phyloP scores from a whole-genome alignment of 2,329 filamentous ascomycete species.

The Colletotrichum trifolii region DNA sequence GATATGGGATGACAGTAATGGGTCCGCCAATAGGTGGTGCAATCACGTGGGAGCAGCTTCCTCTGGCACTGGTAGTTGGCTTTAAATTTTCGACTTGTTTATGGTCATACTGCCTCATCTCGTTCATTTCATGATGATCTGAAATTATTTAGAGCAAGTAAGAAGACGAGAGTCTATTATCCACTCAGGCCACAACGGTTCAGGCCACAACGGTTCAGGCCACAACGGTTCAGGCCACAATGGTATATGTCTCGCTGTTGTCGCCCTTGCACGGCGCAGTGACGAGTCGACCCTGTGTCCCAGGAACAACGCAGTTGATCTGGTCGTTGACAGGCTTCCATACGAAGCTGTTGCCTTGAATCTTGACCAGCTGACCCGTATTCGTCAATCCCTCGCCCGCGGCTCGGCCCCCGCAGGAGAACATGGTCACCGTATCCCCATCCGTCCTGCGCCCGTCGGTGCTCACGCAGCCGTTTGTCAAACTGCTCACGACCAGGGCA shows the following conservation, averaged over 20 bases:
- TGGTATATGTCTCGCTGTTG: slow-evolving; percentile 42
- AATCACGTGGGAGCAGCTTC: too few species aligned
- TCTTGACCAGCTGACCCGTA: slow-evolving; percentile 61
- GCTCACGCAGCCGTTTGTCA: slow-evolving; percentile 64
- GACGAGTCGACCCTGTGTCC: slow-evolving; percentile 45
- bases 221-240: slow-evolving; percentile 34
- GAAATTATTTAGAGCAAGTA: not conserved
- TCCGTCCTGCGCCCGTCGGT: slow-evolving; percentile 56
- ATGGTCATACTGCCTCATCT: too few species aligned
- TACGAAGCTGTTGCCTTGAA: slow-evolving; percentile 52
- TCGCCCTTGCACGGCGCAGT: slow-evolving; percentile 45
- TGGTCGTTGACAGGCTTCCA: slow-evolving; percentile 58
- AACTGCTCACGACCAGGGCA: slow-evolving; percentile 59
- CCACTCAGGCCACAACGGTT: not conserved
- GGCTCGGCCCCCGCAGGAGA: slow-evolving; percentile 64
- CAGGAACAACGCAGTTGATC: slow-evolving; percentile 57
- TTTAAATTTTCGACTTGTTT: too few species aligned
- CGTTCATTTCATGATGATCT: too few species aligned
- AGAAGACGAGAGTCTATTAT: not conserved
- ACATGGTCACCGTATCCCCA: slow-evolving; percentile 60
- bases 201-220: slow-evolving; percentile 38
- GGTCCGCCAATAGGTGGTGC: too few species aligned
- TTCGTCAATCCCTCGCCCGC: slow-evolving; percentile 60
- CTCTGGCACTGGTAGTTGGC: too few species aligned
- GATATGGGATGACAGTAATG: not conserved